Percentiles rank a stretch among this genome's conserved stretches.
Conservation (phyloP, 805 yeast species). For the Myxozyma kluyveri region DNA sequence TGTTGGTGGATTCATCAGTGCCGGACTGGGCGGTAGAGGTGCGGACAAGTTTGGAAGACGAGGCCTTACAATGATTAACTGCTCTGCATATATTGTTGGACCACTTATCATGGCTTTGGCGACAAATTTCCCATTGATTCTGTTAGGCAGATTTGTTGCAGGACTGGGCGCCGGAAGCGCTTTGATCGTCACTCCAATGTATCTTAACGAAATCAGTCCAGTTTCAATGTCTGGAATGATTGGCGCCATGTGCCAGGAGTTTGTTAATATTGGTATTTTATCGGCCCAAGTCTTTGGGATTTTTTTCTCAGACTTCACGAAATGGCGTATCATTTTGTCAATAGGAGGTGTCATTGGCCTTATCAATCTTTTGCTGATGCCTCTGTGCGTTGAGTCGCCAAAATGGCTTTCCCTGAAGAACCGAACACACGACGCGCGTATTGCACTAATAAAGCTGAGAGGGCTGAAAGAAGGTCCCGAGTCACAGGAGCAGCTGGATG, state of each 20-base stretch:
- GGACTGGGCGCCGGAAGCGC: conserved; percentile 89
- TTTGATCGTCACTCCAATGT: conserved; percentile 79
- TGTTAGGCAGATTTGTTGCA: conserved; percentile 68
- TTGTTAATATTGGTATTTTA: conserved; percentile 80
- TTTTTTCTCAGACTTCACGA: conserved; percentile 56
- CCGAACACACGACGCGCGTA: conserved; percentile 44
- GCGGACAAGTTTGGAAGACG: conserved; percentile 69
- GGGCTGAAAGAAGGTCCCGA: conserved; percentile 32
- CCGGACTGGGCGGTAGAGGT: conserved; percentile 61
- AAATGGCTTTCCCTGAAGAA: conserved; percentile 68
- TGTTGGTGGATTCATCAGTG: conserved; percentile 79
- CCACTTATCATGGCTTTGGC: conserved; percentile 58
- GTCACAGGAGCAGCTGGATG: conserved; percentile 13
- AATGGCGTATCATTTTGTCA: conserved; percentile 74
- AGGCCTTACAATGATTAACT: conserved; percentile 51
- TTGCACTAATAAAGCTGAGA: conserved; percentile 41
- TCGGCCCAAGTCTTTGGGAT: conserved; percentile 74
- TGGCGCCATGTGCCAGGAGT: conserved; percentile 88
- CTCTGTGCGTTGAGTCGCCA: conserved; percentile 68
- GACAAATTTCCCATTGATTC: conserved; percentile 44
- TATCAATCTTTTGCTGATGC: conserved; percentile 45
- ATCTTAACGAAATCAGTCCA: conserved; percentile 79
- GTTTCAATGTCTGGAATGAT: conserved; percentile 63
- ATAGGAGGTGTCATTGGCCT: conserved; percentile 57
- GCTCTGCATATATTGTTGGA: conserved; percentile 56